Base-by-base conservation (phyloP, 306 rosid species). In the Dalbergia oliveri region DNA sequence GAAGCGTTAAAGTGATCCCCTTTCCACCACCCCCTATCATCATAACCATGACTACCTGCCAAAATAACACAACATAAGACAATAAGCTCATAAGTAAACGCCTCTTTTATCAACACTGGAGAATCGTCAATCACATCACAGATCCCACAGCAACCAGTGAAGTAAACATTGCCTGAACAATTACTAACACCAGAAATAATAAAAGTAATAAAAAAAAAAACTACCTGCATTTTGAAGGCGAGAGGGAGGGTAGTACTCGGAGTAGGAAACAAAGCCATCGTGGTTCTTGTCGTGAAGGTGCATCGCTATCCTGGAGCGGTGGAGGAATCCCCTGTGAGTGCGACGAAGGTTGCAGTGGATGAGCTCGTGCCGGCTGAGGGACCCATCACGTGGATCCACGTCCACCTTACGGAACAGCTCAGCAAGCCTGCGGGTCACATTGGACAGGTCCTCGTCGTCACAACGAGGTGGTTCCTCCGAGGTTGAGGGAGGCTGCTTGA, bases 11-110 rank as follows among this genome's bases (percentile, higher is more conserved):
- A 94, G 80, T 94, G 98, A 67, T 90, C 97, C 58, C 85, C 85
- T 88, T 85, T 92, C 97, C 97, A 94, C 98, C 98, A 94, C 31
- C 98, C 97, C 97, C 92, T 92, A 74, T 94, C 90, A 84, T 88
- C 41, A 37, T 4, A 91, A 72, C 95, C 98, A 53, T 89, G 88
- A 75, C 88, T 92, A 81, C 80, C 97, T 94, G 84, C 19, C 35
- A 6, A 81, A 57, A 72, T 65, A 50, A 35, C 12, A 76, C 53
- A 79, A n/a, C 53, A 11, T 37, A 74, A 73, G 88, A 49, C 19
- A 86, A 23, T 83, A 50, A 76, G 19, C 19, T 73, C 44, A 80
- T 6, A 6, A 37, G 0, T 6, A 6, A 37, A 4, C 5, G 41
- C 41, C 41, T 37, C 41, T 37, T 37, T 37, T 37, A 2, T 37